A percentile compares a stretch with the other conserved stretches of the same genome.
phyloP scores from a whole-genome alignment of 768 basidiomycete genomes.

The Ramaria sp. region DNA sequence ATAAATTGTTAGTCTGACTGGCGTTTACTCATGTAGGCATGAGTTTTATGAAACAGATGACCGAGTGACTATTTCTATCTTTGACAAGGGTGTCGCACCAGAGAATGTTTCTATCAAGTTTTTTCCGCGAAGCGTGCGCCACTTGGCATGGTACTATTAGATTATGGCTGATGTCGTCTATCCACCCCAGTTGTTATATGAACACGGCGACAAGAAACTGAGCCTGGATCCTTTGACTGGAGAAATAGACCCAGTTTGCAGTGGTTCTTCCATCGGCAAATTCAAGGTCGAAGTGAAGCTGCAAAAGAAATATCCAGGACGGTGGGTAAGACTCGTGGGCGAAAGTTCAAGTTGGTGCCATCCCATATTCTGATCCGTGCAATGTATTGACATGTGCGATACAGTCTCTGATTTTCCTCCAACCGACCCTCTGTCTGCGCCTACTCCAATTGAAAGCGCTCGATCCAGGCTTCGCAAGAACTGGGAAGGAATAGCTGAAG shows the following conservation, averaged over 20 bases:
- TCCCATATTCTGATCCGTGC: too few relatives aligned
- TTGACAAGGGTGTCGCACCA: slow-evolving; percentile 67
- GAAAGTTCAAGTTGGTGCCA: slow-evolving; percentile 27
- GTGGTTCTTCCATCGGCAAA: slow-evolving; percentile 61
- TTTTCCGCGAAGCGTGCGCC: slow-evolving; percentile 25
- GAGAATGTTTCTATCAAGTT: slow-evolving; percentile 50
- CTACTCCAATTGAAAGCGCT: too few relatives aligned
- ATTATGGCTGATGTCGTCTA: neutral
- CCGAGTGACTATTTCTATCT: slow-evolving; percentile 57
- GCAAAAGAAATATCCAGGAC: slow-evolving; percentile 48
- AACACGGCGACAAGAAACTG: slow-evolving; percentile 56
- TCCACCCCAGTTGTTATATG: slow-evolving; percentile 27
- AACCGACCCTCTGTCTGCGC: neutral
- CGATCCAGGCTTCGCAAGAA: neutral
- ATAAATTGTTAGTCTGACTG: neutral
- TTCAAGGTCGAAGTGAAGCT: slow-evolving; percentile 84
- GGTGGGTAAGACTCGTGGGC: slow-evolving; percentile 70
- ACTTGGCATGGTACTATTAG: too few relatives aligned
- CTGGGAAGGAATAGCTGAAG: slow-evolving; percentile 77
- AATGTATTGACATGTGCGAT: too few relatives aligned
- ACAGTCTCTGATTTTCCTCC: neutral
- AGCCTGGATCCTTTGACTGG: slow-evolving; percentile 73
- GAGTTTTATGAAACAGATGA: slow-evolving; percentile 65
- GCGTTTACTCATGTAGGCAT: neutral
- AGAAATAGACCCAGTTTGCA: slow-evolving; percentile 55